Evolutionary conservation across 192 early-diverging fungal genomes (phyloP), one percentile per base, ranked within the genome.

Genomic region (Polychytrium aggregatum): DNA sequence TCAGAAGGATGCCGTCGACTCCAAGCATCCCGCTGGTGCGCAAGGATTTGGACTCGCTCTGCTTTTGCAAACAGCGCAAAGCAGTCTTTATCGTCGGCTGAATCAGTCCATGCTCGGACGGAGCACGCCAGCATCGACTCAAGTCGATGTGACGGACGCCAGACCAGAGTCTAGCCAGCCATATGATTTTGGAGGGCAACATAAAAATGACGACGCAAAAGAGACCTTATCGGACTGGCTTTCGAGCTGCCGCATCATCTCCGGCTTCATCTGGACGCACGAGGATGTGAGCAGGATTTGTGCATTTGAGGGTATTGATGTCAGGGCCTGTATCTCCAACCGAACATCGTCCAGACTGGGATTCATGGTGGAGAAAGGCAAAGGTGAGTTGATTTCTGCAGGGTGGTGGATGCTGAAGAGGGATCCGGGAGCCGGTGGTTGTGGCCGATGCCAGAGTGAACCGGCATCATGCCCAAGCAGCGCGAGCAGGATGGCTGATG

Each of bases 271-370:
- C 34, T 60, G 58, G 29, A 33, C 46, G 3, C 52, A 50, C 22
- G 27, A 11, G 22, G 48, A 21, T 16, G 58, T 48, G n/a, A 60
- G 41, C 16, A 60, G 44, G 27, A 60, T 53, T 33, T 60, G 58
- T 3, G 58, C 50, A 8, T 48, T 27, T 10, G 40, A 17, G 7
- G 58, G 58, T 13, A 53, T 48, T 33, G 36, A 41, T 22, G 52
- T 44, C 35, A 60, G 26, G 17, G 50, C 9, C 10, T 44, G 24
- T 24, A 60, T 60, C 33, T 60, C 58, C 11, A 40, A 22, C 24
- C 34, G 27, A 10, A 60, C 22, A 16, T 36, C 29, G 6, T 60
- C 51, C n/a, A n/a, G n/a, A n/a, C n/a, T n/a, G n/a, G n/a, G n/a
- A n/a, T n/a, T n/a, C n/a, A n/a, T n/a, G n/a, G n/a, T n/a, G n/a